Evolutionary conservation across 2,329 filamentous ascomycete species (phyloP).

Genomic region (Aspergillus sp.): DNA sequence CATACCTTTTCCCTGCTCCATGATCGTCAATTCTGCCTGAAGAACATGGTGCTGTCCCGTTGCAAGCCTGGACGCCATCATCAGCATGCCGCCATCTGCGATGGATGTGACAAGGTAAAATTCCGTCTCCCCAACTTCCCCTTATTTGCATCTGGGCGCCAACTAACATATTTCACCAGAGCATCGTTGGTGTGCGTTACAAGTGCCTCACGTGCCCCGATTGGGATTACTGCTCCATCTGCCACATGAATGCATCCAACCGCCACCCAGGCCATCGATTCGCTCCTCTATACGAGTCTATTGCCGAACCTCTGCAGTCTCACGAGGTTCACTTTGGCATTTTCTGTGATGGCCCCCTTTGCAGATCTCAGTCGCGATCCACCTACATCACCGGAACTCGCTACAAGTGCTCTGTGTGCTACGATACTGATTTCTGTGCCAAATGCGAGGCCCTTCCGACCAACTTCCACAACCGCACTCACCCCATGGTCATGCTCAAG

Average conservation of each 20-base stretch:
- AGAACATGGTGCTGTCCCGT: conserved; percentile 62
- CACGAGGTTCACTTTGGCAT: conserved; percentile 72
- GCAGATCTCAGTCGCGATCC: conserved; percentile 53
- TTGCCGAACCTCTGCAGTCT: conserved; percentile 47
- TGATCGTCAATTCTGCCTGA: conserved; percentile 57
- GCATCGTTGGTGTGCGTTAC: conserved; percentile 84
- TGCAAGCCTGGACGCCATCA: conserved; percentile 78
- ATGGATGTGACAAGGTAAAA: conserved; percentile 77
- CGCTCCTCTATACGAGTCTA: conserved; percentile 77
- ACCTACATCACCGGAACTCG: conserved; percentile 76
- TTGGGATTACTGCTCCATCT: conserved; percentile 89
- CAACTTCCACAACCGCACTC: conserved; percentile 89
- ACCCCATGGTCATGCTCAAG: conserved; percentile 96
- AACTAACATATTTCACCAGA: conserved; percentile 44
- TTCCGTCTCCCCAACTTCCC: conserved; percentile 5
- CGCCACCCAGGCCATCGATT: conserved; percentile 85
- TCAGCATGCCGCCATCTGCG: conserved; percentile 85
- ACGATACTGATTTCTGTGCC: conserved; percentile 93
- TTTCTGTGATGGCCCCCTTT: conserved; percentile 92
- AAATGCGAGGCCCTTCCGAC: conserved; percentile 85
- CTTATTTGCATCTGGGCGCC: neutral
- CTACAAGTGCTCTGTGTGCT: conserved; percentile 96
- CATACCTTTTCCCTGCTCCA: conserved; percentile 69
- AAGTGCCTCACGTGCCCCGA: conserved; percentile 97
- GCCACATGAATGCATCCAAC: conserved; percentile 64